Evolutionary conservation across 1,284 basidiomycete genomes (phyloP), one percentile per base, ranked within the genome.

Genomic region (Apiotrichum gracile): DNA sequence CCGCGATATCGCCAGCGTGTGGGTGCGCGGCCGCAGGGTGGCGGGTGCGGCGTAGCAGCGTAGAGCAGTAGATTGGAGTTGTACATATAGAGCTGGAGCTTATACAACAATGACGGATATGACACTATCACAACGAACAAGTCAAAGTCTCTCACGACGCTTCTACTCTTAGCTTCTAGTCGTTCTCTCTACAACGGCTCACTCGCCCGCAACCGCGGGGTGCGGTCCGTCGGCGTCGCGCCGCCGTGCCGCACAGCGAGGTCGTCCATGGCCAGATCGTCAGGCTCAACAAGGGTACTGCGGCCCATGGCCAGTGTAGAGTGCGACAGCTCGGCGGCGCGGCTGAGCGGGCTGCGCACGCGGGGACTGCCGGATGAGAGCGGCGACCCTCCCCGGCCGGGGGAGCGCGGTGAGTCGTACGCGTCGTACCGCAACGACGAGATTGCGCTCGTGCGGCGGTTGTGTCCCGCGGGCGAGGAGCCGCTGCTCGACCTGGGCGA

Each of bases 1-100:
- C 72, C 79, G 91, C 66, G 94, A 97, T 73, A 86, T 97, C 51
- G 77, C 76, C 33, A 78, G 79, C 47, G 93, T 97, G 21, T 94
- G 86, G 71, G 91, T 97, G 17, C 19, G 42, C 16, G 55, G 55
- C 1, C 40, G 49, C 29, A 24, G 33, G 17, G 54, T 59, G 2
- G 46, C 45, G 27, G 49, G 39, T 9, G 4, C 19, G 25, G 31
- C 16, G 21, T 31, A 31, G 33, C 25, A 9, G 38, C 17, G 14
- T 13, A 34, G 6, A 19, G 42, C 24, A 49, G 27, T 4, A 5
- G 24, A 25, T 17, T 33, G 26, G n/a, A n/a, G 34, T 37, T 40
- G 46, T 47, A 19, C 29, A 33, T 4, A 6, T 24, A 51, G n/a
- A 47, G n/a, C 14, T 31, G 35, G 37, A 45, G 29, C 38, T n/a